Evolutionary conservation across 1,139 yeast species (phyloP), one percentile per base, ranked within the genome.

Genomic region (Suhomyces yuchorum): DNA sequence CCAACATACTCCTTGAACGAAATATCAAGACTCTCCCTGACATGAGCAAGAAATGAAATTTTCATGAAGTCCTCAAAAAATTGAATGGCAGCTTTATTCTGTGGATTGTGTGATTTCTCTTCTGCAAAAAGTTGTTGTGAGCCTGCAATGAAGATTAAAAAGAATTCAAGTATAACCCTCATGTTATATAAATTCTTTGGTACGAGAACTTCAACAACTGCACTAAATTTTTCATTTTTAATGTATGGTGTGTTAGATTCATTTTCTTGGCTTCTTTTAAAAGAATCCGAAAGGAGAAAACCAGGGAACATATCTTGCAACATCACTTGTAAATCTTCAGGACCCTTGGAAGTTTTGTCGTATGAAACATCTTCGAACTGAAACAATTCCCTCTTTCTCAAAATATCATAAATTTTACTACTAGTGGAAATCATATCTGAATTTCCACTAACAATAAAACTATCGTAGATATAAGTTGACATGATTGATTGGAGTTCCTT

Each of bases 111-210:
- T 0, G 37, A 12, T 9, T 50, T 48, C 8, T 52, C 53, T 8
- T 44, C 52, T 3, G 53, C 37, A 46, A 70, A 67, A 4, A 71
- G 48, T 34, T 57, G 62, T 36, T 70, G 71, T 1, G 84, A 71
- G 2, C 82, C 77, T 22, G 82, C 81, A 20, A 79, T 67, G 56
- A 85, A 84, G 12, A 79, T 67, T 43, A 85, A 75, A 28, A 85
- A 79, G 43, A 81, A 79, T 49, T 83, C 89, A 49, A 84, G 64
- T 23, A 90, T 78, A 3, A 88, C 79, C 55, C 95, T 78, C 85
- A 91, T 88, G 59, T 91, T 89, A 66, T 87, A 84, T n/a, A 90
- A 78, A 58, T 84, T 84, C 4, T 90, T 82, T 0, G 87, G 84
- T 1, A 88, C 88, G 38, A 92, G 71, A 1, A 86, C 79, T 51